A percentile compares a stretch with the other conserved stretches of the same genome.
These are phyloP conservation scores for Eragrostis nindensis DNA, from an alignment of 176 grass and related monocot genomes.

Conservation along the genomic window DNA sequence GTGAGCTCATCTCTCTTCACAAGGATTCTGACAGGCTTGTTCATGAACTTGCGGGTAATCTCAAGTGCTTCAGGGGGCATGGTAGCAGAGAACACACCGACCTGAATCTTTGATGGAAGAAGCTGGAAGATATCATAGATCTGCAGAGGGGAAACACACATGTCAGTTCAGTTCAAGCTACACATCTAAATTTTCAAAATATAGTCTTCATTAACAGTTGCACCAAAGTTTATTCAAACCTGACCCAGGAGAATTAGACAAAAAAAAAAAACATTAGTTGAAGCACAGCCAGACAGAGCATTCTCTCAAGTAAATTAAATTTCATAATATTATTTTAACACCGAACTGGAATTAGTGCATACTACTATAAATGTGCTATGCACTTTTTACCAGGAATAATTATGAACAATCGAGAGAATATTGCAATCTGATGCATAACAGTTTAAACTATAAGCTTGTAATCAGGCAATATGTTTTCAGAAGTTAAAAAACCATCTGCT, in stretches of 20 bases:
- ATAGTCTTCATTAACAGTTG: not conserved
- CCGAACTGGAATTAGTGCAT: not conserved
- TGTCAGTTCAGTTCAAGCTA: constrained; percentile 23
- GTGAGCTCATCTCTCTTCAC: constrained; percentile 88
- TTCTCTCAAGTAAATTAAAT: not conserved
- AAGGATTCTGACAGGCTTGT: constrained; percentile 76
- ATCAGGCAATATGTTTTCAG: not conserved
- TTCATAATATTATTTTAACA: not conserved
- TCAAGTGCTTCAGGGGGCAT: constrained; percentile 86
- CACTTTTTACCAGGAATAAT: not conserved
- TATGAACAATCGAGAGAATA: not conserved
- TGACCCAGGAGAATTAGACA: not conserved
- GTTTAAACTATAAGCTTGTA: no score
- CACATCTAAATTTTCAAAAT: not conserved
- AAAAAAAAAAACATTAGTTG: not conserved
- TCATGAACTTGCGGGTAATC: constrained; percentile 84
- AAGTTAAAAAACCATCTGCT: not conserved
- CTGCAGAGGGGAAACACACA: constrained; percentile 31
- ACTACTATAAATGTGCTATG: not conserved
- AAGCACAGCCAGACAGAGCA: not conserved
- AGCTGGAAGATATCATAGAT: constrained; percentile 89
- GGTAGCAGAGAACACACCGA: constrained; percentile 83
- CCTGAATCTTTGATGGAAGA: constrained; percentile 75
- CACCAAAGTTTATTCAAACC: not conserved
- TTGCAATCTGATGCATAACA: not conserved